Conservation (phyloP, 192 early-diverging fungal genomes). For the Gigaspora rosea region DNA sequence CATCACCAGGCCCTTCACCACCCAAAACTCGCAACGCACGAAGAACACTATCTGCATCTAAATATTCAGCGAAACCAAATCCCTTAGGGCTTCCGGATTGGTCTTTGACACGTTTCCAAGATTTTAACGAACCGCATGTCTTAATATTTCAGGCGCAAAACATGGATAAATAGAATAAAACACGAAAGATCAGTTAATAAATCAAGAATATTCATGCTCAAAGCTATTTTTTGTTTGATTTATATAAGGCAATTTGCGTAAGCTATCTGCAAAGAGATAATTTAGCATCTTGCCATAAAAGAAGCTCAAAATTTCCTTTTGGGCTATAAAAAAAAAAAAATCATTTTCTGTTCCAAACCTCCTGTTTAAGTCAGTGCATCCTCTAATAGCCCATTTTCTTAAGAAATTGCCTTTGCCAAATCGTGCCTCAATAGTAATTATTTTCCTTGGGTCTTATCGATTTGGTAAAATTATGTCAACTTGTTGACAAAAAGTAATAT, state of each 20-base stretch:
- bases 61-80: conserved; percentile 78
- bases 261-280: neutral
- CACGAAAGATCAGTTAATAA: conserved; percentile 1
- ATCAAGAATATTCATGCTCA: neutral
- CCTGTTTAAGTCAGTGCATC: conserved; percentile 5
- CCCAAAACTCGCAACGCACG: conserved; percentile 66
- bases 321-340: neutral
- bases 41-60: conserved; percentile 60
- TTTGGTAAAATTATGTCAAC: conserved; percentile 37
- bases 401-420: conserved; percentile 3
- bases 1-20: conserved; percentile 53
- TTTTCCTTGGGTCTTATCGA: conserved; percentile 28
- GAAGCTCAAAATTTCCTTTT: neutral
- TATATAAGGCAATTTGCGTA: neutral
- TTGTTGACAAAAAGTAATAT: conserved; percentile 27
- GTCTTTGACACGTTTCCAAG: conserved; percentile 74
- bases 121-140: conserved; percentile 66
- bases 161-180: conserved; percentile 3
- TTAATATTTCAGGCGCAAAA: conserved; percentile 26
- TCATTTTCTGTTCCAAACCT: conserved; percentile 21
- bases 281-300: neutral
- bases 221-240: too few relatives aligned
- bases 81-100: conserved; percentile 62
- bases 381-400: conserved; percentile 11
- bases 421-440: neutral